Evolutionary conservation across 139 green algal genomes (phyloP), one percentile per base, ranked within the genome.

Genomic region (Chlamydomonas incerta): DNA sequence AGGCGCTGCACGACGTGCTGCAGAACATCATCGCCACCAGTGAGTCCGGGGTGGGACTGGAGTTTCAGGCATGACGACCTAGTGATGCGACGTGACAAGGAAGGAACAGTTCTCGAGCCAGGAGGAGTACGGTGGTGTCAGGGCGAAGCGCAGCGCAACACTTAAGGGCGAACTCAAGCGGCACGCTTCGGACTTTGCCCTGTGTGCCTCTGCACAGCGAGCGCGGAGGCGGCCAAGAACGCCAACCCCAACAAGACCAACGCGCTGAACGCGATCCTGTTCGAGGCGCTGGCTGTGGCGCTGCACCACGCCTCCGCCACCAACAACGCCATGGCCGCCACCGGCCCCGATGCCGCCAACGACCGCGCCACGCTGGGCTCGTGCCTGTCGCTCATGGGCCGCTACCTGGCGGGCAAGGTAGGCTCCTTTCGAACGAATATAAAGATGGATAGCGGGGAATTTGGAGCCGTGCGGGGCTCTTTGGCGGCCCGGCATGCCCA

Each of bases 161-260:
- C n/a, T n/a, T n/a, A n/a, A n/a, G n/a, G n/a, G n/a, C n/a, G n/a
- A n/a, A n/a, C n/a, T n/a, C n/a, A n/a, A n/a, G n/a, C n/a, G n/a
- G n/a, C n/a, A n/a, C n/a, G n/a, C n/a, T n/a, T n/a, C n/a, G n/a
- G n/a, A n/a, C n/a, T n/a, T n/a, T n/a, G n/a, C n/a, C n/a, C n/a
- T n/a, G n/a, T n/a, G n/a, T n/a, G n/a, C n/a, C n/a, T n/a, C 58
- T 5, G 4, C 63, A 26, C 68, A 86, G 80, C 68, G 18, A 80
- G 68, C 72, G 58, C 47, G 33, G 83, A 92, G 37, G 85, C 68
- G 65, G 41, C 89, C 28, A 96, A 96, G 81, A 82, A 52, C 72
- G 67, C 81, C 81, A 98, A 96, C 87, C 84, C 96, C 66, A 99
- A 99, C 95, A 99, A 99, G 91, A 97, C 96, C 91, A 99, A 99